Evolutionary conservation across 371 early-diverging fungal species (phyloP), one percentile per base, ranked within the genome.

Genomic region (Funneliformis caledonium): DNA sequence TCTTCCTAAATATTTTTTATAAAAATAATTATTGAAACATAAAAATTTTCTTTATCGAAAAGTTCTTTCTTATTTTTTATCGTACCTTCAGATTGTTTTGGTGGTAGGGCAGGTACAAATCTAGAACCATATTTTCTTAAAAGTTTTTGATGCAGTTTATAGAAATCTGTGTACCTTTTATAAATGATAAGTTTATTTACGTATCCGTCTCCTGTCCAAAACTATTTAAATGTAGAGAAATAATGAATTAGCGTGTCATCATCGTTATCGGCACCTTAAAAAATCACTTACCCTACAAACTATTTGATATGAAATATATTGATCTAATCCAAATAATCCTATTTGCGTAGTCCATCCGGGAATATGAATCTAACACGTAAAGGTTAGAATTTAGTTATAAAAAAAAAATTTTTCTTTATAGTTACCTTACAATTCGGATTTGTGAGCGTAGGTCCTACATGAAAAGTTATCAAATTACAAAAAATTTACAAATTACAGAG

Each of bases 291-390:
- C 70, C 22, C 70, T 37, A 47, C 45, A 69, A 19, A 69, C 70
- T 42, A 69, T 69, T 69, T 69, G 70, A 22, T 69, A 69, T 19
- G 70, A 69, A 43, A 69, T 12, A 69, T 69, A 45, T 69, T 69
- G 37, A 43, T 37, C 45, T 6, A 69, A 22, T 43, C 70, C 70
- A 10, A 69, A 43, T 3, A 69, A n/a, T 45, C 14, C 43, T 8
- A 43, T 22, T 19, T 19, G 22, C 16, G 43, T 43, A n/a, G 70
- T 69, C 70, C 70, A 69, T 9, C 70, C 70, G 10, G 70, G 70
- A 69, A 69, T 69, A 16, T 37, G 43, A 3, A 69, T 45, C 70
- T 69, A 43, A n/a, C 2, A 9, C n/a, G n/a, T n/a, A n/a, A n/a
- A n/a, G n/a, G n/a, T n/a, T n/a, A n/a, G n/a, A n/a, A n/a, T n/a